Evolutionary conservation across 2,329 filamentous ascomycete genomes (phyloP), one percentile per base, ranked within the genome.

Genomic region (Aspergillus unguis): DNA sequence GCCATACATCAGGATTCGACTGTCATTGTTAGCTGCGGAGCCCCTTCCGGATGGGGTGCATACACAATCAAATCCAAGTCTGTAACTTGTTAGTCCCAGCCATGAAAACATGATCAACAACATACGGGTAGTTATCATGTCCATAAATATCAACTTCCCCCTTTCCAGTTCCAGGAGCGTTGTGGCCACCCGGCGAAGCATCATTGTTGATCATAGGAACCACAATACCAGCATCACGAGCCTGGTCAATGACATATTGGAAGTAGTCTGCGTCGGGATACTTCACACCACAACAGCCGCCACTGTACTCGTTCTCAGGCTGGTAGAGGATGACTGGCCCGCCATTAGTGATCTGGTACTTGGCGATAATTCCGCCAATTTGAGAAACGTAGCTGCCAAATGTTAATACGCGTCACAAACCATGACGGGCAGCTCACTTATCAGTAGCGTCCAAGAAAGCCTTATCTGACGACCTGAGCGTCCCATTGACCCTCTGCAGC

Each of bases 181-280:
- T 85, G 57, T 85, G 74, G 0, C 85, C 86, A 1, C 71, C 63
- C 1, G 80, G 66, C n/a, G 65, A 76, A 1, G 84, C 86, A 65
- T 92, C 88, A 54, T 92, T 92, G 70, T 75, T 88, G 53, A 92
- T 86, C 23, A 89, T 77, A 0, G 89, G 89, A 0, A 94, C 83
- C 1, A 87, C 77, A 40, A 94, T 83, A 0, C 88, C 87, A 0
- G 84, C 84, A 38, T 84, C 75, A 8, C 82, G 77, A 23, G 83
- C 82, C 63, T 90, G 86, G 31, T 90, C 77, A 42, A 86, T 81
- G 5, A 92, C 83, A 57, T 86, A 85, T 50, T 83, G 77, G 69
- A 92, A 83, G 65, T 92, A 94, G 0, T 79, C 75, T 0, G 79
- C 76, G 61, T 90, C 84, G 0, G 86, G 86, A 58, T 86, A 88